Evolutionary conservation across 106 monocot species (phyloP).

Genomic region (Posidonia australis): DNA sequence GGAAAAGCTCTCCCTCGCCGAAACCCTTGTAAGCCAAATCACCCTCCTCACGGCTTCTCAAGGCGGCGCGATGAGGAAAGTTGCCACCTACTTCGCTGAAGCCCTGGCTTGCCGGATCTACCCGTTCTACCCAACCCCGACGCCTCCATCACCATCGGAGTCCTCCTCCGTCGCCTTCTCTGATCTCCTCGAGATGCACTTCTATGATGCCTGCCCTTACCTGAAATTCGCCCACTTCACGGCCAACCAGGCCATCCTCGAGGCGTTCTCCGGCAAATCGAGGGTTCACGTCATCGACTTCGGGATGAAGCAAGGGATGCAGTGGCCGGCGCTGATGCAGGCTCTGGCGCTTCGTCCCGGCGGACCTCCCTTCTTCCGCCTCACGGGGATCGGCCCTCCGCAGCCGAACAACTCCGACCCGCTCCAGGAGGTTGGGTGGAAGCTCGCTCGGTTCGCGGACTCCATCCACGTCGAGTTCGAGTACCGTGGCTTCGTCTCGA

Average conservation of each 20-base stretch:
- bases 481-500: conserved; percentile 35
- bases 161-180: conserved; percentile 39
- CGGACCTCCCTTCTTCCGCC: conserved; percentile 64
- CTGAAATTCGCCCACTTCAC: conserved; percentile 95
- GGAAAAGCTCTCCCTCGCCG: conserved; percentile 55
- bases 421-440: conserved; percentile 10
- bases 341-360: conserved; percentile 84
- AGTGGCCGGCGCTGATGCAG: conserved; percentile 92
- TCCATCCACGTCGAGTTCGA: conserved; percentile 5
- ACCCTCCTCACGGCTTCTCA: conserved; percentile 51
- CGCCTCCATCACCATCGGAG: conserved; percentile 17
- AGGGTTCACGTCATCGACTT: conserved; percentile 83
- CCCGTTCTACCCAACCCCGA: conserved; percentile 21
- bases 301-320: conserved; percentile 91
- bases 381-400: conserved; percentile 77
- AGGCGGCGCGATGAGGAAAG: conserved; percentile 83
- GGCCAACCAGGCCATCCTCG: conserved; percentile 95
- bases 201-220: conserved; percentile 68
- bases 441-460: conserved; percentile 4
- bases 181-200: conserved; percentile 67
- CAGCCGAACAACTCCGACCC: conserved; percentile 52
- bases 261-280: conserved; percentile 65
- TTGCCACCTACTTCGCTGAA: conserved; percentile 80
- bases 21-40: conserved; percentile 65
- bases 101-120: conserved; percentile 68